Conservation (phyloP, 164 flowering plant species). For the Nymphaea thermarum region DNA sequence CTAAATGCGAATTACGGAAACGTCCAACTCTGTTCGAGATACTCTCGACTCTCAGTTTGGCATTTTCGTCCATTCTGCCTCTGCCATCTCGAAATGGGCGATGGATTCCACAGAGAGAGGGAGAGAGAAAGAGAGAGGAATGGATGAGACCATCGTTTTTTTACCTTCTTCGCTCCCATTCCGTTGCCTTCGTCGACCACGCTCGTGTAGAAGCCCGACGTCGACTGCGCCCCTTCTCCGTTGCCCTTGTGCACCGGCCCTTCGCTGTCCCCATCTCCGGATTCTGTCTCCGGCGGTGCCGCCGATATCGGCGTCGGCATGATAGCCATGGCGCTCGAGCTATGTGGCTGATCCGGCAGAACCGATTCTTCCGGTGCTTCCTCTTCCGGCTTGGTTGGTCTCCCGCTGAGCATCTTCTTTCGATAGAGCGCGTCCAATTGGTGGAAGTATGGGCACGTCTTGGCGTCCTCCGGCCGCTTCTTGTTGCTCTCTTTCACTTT, state of each 20-base stretch:
- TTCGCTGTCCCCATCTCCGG: not conserved
- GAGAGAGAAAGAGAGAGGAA: not conserved
- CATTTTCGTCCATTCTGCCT: too few species aligned
- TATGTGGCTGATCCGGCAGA: not conserved
- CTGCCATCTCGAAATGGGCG: not conserved
- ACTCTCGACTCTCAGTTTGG: not conserved
- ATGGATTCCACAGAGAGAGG: not conserved
- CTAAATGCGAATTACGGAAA: too few species aligned
- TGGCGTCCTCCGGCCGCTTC: conserved; percentile 52
- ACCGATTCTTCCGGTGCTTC: not conserved
- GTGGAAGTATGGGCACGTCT: conserved; percentile 56
- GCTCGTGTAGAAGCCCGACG: not conserved
- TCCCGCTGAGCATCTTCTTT: conserved; percentile 18
- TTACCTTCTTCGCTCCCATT: conserved; percentile 1
- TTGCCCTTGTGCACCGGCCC: not conserved
- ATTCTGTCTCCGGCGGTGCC: not conserved
- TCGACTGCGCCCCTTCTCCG: not conserved
- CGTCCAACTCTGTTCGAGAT: not conserved
- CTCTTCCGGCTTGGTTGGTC: not conserved
- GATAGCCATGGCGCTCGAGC: not conserved
- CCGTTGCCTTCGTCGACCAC: not conserved
- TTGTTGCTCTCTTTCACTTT: conserved; percentile 9
- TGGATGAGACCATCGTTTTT: not conserved
- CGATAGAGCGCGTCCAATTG: conserved; percentile 35
- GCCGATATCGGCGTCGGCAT: not conserved